A percentile compares a stretch with the other conserved stretches of the same genome.
These are phyloP conservation scores for Rhododendron ferrugineum DNA, from an alignment of 148 eudicot genomes.

Conservation along the genomic window DNA sequence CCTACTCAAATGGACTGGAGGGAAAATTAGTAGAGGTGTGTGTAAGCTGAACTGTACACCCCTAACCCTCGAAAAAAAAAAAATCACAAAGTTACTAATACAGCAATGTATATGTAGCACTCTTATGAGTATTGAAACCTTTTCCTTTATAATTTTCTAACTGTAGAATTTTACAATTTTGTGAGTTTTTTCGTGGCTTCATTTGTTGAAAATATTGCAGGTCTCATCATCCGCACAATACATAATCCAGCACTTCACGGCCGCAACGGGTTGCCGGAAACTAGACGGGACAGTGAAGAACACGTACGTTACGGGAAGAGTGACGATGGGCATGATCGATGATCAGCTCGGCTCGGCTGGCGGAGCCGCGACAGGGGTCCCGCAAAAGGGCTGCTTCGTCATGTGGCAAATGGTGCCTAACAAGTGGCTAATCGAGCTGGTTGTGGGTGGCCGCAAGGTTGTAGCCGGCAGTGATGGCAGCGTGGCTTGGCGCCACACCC, in stretches of 20 bases:
- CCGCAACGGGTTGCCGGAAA: constrained; percentile 88
- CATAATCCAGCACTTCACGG: constrained; percentile 87
- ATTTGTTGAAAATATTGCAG: constrained; percentile 18
- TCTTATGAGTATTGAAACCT: too few relatives aligned
- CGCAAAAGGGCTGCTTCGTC: constrained; percentile 84
- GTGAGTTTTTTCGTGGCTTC: background rate
- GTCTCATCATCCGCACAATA: constrained; percentile 81
- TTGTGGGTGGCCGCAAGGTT: constrained; percentile 71
- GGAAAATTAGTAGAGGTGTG: background rate
- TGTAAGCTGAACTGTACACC: background rate
- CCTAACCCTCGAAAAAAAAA: background rate
- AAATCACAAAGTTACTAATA: background rate
- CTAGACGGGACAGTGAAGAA: constrained; percentile 62
- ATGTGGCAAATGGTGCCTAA: constrained; percentile 93
- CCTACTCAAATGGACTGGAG: too few relatives aligned
- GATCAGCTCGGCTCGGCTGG: constrained; percentile 47
- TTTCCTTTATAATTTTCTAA: too few relatives aligned
- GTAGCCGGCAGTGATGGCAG: constrained; percentile 88
- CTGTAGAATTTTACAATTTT: too few relatives aligned
- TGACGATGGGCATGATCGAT: constrained; percentile 72
- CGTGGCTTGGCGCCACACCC: constrained; percentile 96
- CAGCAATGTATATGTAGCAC: background rate
- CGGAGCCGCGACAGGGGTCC: constrained; percentile 13
- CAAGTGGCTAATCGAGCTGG: constrained; percentile 88
- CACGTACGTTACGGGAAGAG: constrained; percentile 78